Evolutionary conservation across 176 grass and related monocot genomes (phyloP), one percentile per base, ranked within the genome.

Genomic region (Hyparrhenia diplandra): DNA sequence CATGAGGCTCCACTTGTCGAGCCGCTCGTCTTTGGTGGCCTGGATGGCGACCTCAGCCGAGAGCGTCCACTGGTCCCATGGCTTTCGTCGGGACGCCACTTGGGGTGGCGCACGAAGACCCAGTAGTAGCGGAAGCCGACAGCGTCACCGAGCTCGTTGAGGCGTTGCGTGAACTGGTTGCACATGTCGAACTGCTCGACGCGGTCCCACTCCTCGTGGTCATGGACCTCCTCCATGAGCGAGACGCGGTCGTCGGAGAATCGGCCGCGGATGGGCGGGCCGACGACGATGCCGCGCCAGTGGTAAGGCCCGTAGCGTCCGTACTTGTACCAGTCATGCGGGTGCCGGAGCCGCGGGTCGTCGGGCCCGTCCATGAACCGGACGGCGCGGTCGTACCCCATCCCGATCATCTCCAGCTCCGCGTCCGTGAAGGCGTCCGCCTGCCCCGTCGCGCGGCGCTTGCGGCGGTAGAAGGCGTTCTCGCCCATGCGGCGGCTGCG

Each of bases 291-390:
- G 68, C 95, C 95, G 76, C 95, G 88, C 95, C 95, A 98, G 69
- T 91, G 92, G 82, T 91, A 98, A 59, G 95, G 92, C 2, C 95
- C 92, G 51, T 76, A 95, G 21, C 73, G 66, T 67, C 92, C 95
- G 65, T 95, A 98, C 84, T 90, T 93, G 95, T 95, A 94, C 95
- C 95, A 95, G 79, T 98, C 95, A 76, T 93, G 84, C 17, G 76
- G 92, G 63, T 98, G 95, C 51, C 78, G 95, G 69, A 98, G 95
- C 23, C 74, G 68, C 74, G 90, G 95, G 71, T 98, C 92, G 55
- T 98, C 88, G 43, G 93, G 93, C 43, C 93, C 86, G 24, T 88
- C 88, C 92, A 98, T 89, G 88, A 98, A 98, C 67, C 95, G 90
- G 23, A 95, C 92, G 71, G 86, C 40, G 42, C 95, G 92, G 88